Percentiles rank a stretch among this genome's conserved stretches.
Evolutionary conservation across 1,284 basidiomycete species (phyloP).

Genomic region (Rhodotorula sp.): DNA sequence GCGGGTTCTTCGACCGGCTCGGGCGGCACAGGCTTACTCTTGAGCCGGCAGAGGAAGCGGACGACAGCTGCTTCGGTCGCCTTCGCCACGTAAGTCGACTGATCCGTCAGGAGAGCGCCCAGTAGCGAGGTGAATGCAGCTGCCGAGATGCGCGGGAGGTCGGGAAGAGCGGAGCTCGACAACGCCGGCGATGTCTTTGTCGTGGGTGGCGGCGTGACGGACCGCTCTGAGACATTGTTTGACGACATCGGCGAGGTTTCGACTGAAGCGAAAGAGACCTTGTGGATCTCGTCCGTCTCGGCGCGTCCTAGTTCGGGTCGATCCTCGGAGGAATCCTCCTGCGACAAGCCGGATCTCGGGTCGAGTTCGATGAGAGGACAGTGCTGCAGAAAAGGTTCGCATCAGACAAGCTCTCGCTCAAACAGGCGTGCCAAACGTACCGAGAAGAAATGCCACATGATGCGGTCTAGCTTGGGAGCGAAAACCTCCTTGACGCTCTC

Average conservation of each 20-base stretch:
- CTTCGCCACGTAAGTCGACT: slow-evolving; percentile 33
- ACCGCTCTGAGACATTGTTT: slow-evolving; percentile 18
- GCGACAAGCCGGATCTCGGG: background rate
- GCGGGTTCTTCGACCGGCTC: background rate
- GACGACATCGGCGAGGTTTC: slow-evolving; percentile 18
- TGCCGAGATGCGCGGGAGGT: slow-evolving; percentile 64
- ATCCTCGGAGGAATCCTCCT: slow-evolving; percentile 1
- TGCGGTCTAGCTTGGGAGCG: slow-evolving; percentile 71
- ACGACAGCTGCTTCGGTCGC: slow-evolving; percentile 35
- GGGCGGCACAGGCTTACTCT: slow-evolving; percentile 18
- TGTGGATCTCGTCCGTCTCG: background rate
- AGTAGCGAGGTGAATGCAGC: slow-evolving; percentile 88
- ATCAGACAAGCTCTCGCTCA: background rate
- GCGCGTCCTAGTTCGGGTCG: background rate
- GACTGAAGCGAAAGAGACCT: slow-evolving; percentile 2
- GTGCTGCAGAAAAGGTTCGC: background rate
- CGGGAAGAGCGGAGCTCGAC: slow-evolving; percentile 39
- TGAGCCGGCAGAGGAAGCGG: slow-evolving; percentile 40
- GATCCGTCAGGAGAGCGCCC: slow-evolving; percentile 66
- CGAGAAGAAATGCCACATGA: slow-evolving; percentile 95
- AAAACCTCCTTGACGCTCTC: slow-evolving; percentile 82
- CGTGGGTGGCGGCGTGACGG: slow-evolving; percentile 27
- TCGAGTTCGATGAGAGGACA: slow-evolving; percentile 40
- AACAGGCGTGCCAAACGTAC: slow-evolving; percentile 50
- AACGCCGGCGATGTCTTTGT: slow-evolving; percentile 27